Base-by-base conservation (phyloP, 441 rosid genomes). In the Brassica hybrid region DNA sequence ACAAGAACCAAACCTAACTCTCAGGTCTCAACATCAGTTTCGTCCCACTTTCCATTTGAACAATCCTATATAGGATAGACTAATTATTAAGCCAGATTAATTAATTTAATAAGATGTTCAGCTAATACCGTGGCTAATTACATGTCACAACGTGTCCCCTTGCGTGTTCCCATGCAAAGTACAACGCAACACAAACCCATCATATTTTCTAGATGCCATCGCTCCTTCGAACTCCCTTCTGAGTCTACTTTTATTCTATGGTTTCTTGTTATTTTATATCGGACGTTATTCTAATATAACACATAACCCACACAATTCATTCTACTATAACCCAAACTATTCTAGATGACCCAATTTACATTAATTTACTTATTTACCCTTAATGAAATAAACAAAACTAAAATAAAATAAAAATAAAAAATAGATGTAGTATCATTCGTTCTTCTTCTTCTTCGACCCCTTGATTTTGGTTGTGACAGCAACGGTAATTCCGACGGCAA, bases 101-200 rank as follows among this genome's bases (percentile, higher is more conserved):
- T 30, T 65, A 65, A 7, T 10, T 60, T 66, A 64, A 14, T 57
- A 23, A 45, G 23, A 52, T 52, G 58, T 16, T 43, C n/a, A 38
- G 41, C 5, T 65, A 19, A 13, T 14, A 18, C 3, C 10, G 17
- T 12, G 73, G 69, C 76, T 48, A 72, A 66, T 78, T 60, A 78
- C 8, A 72, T 48, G 17, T 19, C 32, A 5, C 43, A 66, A 78
- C 81, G 81, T 78, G 81, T 78, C 77, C 13, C n/a, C 16, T 78
- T 78, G 58, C 81, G 81, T 72, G 77, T 77, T 45, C 50, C 64
- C 68, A 58, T 77, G 68, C 81, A 72, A 78, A 66, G 76, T 59
- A 77, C 81, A 77, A 59, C 80, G 80, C 80, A 77, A 65, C 76
- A 77, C 63, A 27, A 58, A 66, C 64, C 48, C 57, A 72, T 72